Evolutionary conservation across 208 protist genomes (phyloP), one percentile per base, ranked within the genome.

Genomic region (Acanthamoeba castellanii): DNA sequence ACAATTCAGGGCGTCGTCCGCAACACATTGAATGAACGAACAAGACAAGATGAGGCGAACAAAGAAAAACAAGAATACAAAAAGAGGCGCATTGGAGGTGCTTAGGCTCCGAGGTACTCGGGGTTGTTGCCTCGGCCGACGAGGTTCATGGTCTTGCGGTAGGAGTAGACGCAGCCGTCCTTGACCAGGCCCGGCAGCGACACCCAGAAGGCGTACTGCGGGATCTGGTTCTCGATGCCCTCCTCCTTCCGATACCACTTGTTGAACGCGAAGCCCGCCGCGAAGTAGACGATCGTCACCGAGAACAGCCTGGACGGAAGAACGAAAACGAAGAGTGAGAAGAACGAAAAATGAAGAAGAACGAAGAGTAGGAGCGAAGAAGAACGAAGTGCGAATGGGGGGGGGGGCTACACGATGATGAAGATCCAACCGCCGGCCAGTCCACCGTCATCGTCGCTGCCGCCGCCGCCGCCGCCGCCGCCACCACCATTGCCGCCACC

Each of bases 141-240:
- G 61, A 91, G 85, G 32, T 6, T 32, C 18, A 25, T 27, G 27
- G 30, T 30, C 85, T 91, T 91, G 61, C 18, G 9, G 85, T 91
- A 91, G 57, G 85, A 52, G 37, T n/a, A 91, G 14, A 91, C 47
- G 61, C 85, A 91, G 42, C 85, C 85, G 30, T 91, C 85, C 61
- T 91, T 91, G 59, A 91, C 85, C 8, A 91, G 85, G 20, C 85
- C 85, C 52, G 85, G 85, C 85, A 91, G n/a, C 52, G 85, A 91
- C 25, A 47, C 20, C 85, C 85, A 91, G 85, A 91, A 91, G 25
- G 16, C 59, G 34, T 70, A 91, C 30, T 91, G 59, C 16, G 85
- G 85, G 32, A 91, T 45, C 59, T 74, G 52, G 32, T 91, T 91
- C 52, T 70, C 25, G n/a, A 91, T 45, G 30, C 85, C 85, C 61